A percentile compares a stretch with the other conserved stretches of the same genome.
Conservation (phyloP, 306 rosid species). For the Pyrus betulifolia region DNA sequence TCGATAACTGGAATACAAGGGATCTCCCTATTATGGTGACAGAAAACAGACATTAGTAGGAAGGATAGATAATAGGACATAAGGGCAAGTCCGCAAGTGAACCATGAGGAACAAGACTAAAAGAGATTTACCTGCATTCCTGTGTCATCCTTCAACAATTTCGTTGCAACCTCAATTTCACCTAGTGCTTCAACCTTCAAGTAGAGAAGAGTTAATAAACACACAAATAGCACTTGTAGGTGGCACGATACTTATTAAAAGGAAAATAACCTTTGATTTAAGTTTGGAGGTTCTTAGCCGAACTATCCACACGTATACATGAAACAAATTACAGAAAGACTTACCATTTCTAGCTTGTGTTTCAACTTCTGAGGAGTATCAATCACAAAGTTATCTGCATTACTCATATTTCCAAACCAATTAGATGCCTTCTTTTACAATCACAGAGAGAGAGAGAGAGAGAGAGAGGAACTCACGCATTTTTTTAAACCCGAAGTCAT, state of each 20-base stretch:
- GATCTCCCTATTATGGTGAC: conserved; percentile 56
- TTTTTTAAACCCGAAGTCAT: conserved; percentile 86
- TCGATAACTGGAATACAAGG: conserved; percentile 62
- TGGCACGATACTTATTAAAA: not conserved
- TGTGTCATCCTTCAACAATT: conserved; percentile 49
- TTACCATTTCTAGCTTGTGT: conserved; percentile 85
- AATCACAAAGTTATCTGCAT: conserved; percentile 77
- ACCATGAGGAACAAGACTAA: not conserved
- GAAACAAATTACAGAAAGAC: conserved; percentile 6
- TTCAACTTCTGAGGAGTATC: conserved; percentile 92
- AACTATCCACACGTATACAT: not conserved
- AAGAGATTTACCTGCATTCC: conserved; percentile 52
- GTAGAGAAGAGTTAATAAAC: conserved; percentile 13
- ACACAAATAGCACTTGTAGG: not conserved
- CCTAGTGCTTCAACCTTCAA: conserved; percentile 89
- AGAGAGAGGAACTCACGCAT: conserved; percentile 46
- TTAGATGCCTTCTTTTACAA: conserved; percentile 6
- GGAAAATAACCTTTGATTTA: not conserved
- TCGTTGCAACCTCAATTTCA: conserved; percentile 92
- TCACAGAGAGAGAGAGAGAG: conserved; percentile 13
- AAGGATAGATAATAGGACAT: not conserved
- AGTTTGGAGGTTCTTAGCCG: not conserved
- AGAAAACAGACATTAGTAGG: conserved; percentile 13
- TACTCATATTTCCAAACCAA: conserved; percentile 10
- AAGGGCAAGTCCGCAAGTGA: conserved; percentile 2